Base-by-base conservation (phyloP, 345 rosid species). In the Anastatica hierochuntica region DNA sequence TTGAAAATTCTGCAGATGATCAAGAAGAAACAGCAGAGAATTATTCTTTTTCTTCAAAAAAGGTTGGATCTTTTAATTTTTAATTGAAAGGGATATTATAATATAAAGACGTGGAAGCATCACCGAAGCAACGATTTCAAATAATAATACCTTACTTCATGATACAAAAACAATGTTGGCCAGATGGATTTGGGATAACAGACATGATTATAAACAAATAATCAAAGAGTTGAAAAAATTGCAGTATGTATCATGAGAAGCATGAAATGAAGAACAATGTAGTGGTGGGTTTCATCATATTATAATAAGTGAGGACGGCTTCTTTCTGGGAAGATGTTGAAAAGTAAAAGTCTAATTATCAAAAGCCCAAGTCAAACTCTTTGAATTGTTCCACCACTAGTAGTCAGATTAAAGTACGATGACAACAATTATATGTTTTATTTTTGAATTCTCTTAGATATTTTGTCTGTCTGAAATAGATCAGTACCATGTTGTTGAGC, bases 31-130 rank as follows among this genome's bases (percentile, higher is more conserved):
- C 41, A 24, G 18, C 16, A 36, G 40, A 43, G 41, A 57, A 41
- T 11, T n/a, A 8, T n/a, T 3, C n/a, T n/a, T n/a, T n/a, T n/a
- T n/a, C n/a, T n/a, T n/a, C n/a, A n/a, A 18, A 35, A 37, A 42
- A 65, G 49, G 63, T 48, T 7, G 39, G 63, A 66, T 26, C 39
- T 23, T 33, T 15, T n/a, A 6, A 8, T 6, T n/a, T n/a, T n/a
- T 4, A 26, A 26, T 6, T n/a, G 12, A 20, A 30, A 0, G 56
- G 21, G 33, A 51, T 43, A 57, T 29, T 34, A 36, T 50, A 65
- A 51, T 43, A 21, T 51, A 37, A 52, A 60, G 66, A 60, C 71
- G 66, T 67, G 71, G 66, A 67, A 67, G 71, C 61, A 67, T 67
- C 71, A 60, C 47, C 37, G 53, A 45, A 46, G 64, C 56, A 39